Evolutionary conservation across 139 green algal genomes (phyloP).

Genomic region (Pedinophyceae sp.): DNA sequence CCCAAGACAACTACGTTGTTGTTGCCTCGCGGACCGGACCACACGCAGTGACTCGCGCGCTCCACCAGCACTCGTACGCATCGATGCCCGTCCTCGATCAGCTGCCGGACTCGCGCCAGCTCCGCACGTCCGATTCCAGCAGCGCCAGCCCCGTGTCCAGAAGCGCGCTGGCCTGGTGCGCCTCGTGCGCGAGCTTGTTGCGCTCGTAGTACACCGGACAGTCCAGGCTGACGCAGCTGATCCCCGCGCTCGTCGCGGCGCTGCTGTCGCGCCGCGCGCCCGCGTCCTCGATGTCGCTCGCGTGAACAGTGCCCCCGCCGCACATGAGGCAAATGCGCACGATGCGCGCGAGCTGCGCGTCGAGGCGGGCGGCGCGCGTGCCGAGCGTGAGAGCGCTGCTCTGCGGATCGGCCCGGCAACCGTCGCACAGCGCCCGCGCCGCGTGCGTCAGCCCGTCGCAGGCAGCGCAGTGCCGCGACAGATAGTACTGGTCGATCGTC

Average conservation of each 20-base stretch:
- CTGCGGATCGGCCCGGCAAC: slow-evolving; percentile 34
- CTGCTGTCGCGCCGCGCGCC: neutral
- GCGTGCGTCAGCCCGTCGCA: slow-evolving; percentile 65
- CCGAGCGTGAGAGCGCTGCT: slow-evolving; percentile 14
- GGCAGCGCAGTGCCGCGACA: slow-evolving; percentile 72
- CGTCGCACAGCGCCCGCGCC: slow-evolving; percentile 43
- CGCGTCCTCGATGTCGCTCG: slow-evolving; percentile 7
- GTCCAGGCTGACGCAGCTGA: slow-evolving; percentile 76
- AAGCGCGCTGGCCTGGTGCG: too few relatives aligned
- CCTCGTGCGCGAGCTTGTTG: slow-evolving; percentile 48
- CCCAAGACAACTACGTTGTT: too few relatives aligned
- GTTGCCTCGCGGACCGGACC: too few relatives aligned
- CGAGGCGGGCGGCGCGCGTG: slow-evolving; percentile 26
- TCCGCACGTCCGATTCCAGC: too few relatives aligned
- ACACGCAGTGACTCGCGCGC: too few relatives aligned
- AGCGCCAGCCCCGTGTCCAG: too few relatives aligned
- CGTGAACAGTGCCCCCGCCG: slow-evolving; percentile 49
- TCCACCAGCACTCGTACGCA: too few relatives aligned
- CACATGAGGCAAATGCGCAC: slow-evolving; percentile 61
- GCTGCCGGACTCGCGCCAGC: too few relatives aligned
- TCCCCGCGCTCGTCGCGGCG: slow-evolving; percentile 18
- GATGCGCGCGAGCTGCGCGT: slow-evolving; percentile 41
- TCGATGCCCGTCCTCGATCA: too few relatives aligned
- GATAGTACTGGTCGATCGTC: slow-evolving; percentile 83
- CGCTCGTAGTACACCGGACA: slow-evolving; percentile 83